Evolutionary conservation across 2,329 filamentous ascomycete genomes (phyloP).

Genomic region (Chaetomium strumarium): DNA sequence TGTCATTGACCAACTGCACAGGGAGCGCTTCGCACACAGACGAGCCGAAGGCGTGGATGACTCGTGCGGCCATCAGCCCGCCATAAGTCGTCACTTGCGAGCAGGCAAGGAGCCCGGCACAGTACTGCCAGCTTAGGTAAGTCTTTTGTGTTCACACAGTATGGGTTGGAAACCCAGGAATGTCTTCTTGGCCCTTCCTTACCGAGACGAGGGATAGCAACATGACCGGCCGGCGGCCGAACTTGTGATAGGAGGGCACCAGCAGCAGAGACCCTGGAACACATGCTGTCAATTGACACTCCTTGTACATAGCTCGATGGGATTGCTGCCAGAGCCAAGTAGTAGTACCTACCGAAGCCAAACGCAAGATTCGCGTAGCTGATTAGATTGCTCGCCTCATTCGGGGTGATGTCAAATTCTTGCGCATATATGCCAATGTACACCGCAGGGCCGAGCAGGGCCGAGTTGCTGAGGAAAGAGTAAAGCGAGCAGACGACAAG

Average conservation of each 20-base stretch:
- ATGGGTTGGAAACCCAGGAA: background rate
- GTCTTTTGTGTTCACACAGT: background rate
- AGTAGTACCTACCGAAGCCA: slow-evolving; percentile 43
- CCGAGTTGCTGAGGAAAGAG: slow-evolving; percentile 50
- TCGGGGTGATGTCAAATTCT: slow-evolving; percentile 42
- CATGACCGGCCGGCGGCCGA: slow-evolving; percentile 35
- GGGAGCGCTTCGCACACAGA: slow-evolving; percentile 36
- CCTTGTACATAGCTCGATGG: background rate
- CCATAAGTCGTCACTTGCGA: slow-evolving; percentile 30
- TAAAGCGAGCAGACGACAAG: slow-evolving; percentile 47
- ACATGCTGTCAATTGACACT: background rate
- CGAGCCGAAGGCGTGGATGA: slow-evolving; percentile 33
- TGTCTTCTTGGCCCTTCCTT: slow-evolving; percentile 6
- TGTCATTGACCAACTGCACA: slow-evolving; percentile 36
- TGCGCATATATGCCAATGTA: slow-evolving; percentile 49
- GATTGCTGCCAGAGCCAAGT: no score
- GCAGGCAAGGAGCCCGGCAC: slow-evolving; percentile 31
- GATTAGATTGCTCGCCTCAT: slow-evolving; percentile 45
- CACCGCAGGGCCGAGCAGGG: slow-evolving; percentile 47
- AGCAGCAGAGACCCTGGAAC: slow-evolving; percentile 42
- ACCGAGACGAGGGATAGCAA: slow-evolving; percentile 33
- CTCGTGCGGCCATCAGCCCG: slow-evolving; percentile 31
- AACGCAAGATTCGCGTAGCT: slow-evolving; percentile 55
- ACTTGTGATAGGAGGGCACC: slow-evolving; percentile 47
- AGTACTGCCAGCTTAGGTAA: slow-evolving; percentile 25